A percentile compares a stretch with the other conserved stretches of the same genome.
Evolutionary conservation across 2,329 filamentous ascomycete genomes (phyloP).

Genomic region (Colletotrichum sp.): DNA sequence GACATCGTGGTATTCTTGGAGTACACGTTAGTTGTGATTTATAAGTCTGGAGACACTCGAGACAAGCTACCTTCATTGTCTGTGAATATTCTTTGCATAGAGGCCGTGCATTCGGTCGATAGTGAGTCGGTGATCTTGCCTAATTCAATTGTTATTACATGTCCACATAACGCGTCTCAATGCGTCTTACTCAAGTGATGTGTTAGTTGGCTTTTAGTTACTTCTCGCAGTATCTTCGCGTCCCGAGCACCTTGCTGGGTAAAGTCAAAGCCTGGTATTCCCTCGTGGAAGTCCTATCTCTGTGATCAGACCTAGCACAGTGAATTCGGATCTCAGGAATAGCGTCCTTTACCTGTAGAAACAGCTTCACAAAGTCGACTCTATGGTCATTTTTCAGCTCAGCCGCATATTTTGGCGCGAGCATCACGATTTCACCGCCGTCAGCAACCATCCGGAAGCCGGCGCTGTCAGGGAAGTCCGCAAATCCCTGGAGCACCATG

Average conservation of each 20-base stretch:
- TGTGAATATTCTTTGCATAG: not conserved
- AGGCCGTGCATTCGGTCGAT: not conserved
- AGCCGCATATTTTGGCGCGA: not conserved
- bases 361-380: not conserved
- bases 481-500: not conserved
- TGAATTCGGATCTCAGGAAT: not conserved
- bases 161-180: not conserved
- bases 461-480: not conserved
- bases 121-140: not conserved
- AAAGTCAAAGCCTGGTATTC: not conserved
- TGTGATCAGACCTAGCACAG: not conserved
- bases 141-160: not conserved
- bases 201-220: not conserved
- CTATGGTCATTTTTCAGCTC: not conserved
- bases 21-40: not conserved
- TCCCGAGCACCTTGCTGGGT: constrained; percentile 1
- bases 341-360: not conserved
- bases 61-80: not conserved
- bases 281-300: not conserved
- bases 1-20: constrained; percentile 25
- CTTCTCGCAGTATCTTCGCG: not conserved
- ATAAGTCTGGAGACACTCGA: not conserved
- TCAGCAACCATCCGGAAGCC: constrained; percentile 4
- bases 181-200: not conserved
- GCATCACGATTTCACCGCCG: not conserved